These are phyloP conservation scores for Meripilus lineatus DNA, from an alignment of 1,284 basidiomycete species.

Conservation along the genomic window DNA sequence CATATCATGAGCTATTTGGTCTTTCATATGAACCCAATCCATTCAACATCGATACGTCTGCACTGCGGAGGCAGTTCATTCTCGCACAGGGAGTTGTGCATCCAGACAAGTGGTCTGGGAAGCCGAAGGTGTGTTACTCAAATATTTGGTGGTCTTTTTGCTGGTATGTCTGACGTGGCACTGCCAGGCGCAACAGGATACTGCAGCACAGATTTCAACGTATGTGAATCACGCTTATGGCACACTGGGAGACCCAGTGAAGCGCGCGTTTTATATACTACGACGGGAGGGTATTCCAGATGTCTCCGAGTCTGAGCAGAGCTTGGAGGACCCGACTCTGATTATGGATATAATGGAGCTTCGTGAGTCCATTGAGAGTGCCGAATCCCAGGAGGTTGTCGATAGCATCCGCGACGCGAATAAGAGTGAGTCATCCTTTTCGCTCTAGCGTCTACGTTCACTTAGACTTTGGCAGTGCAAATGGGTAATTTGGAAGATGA, in stretches of 20 bases:
- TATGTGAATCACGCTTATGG: slow-evolving; percentile 75
- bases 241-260: slow-evolving; percentile 57
- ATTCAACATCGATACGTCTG: slow-evolving; percentile 51
- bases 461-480: slow-evolving; percentile 39
- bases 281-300: slow-evolving; percentile 52
- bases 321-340: slow-evolving; percentile 67
- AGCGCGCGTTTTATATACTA: slow-evolving; percentile 71
- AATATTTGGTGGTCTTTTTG: slow-evolving; percentile 3
- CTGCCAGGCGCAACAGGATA: slow-evolving; percentile 49
- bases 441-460: slow-evolving; percentile 6
- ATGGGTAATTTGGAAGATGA: slow-evolving; percentile 42
- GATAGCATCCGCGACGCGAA: slow-evolving; percentile 52
- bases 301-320: slow-evolving; percentile 67
- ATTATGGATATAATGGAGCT: slow-evolving; percentile 79
- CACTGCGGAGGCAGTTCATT: slow-evolving; percentile 59
- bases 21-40: slow-evolving; percentile 56
- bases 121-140: slow-evolving; percentile 43
- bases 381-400: slow-evolving; percentile 46
- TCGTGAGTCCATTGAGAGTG: slow-evolving; percentile 76
- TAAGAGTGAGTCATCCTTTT: slow-evolving; percentile 42
- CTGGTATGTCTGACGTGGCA: background rate
- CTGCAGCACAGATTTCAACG: slow-evolving; percentile 64
- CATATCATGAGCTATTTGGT: slow-evolving; percentile 61
- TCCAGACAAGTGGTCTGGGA: slow-evolving; percentile 74
- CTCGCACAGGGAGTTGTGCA: slow-evolving; percentile 72